Base-by-base conservation (phyloP, 371 early-diverging fungal species). In the Mortierella sp. region DNA sequence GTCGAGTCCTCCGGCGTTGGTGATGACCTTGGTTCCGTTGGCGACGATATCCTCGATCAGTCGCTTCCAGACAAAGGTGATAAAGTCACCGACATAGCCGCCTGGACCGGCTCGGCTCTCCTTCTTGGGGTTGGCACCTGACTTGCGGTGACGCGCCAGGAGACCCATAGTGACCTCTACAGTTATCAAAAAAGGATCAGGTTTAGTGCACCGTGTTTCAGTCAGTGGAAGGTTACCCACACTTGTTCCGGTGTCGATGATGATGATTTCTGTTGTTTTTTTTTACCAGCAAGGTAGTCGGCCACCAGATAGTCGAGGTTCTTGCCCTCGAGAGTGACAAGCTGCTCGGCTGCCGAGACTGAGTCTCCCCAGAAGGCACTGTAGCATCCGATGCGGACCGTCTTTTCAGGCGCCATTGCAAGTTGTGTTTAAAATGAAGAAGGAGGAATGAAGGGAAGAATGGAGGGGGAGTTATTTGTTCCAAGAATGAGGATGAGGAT, bases 161-260 rank as follows among this genome's bases (percentile, higher is more conserved):
- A 94, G 89, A 68, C 94, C 94, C 93, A 94, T 93, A 1, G 94
- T 93, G 34, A 94, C 91, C 86, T 94, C 94, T 87, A 55, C 4
- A 22, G n/a, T 70, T 31, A 24, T 48, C 10, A 29, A 43, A 47
- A 55, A 43, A 11, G 44, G 29, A 3, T 47, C 22, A 19, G 52
- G n/a, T 19, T 61, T 47, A n/a, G 24, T n/a, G 0, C n/a, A n/a
- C 40, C 65, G 31, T 53, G 43, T 66, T 14, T 66, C 48, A 66
- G 48, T 43, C 9, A 53, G 63, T 0, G 8, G 2, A 47, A 14
- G 6, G 19, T 47, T 2, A 22, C 48, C 5, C n/a, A 6, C n/a
- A 3, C n/a, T 16, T 58, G 61, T 19, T 22, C 34, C 22, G 16
- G 22, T 19, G 61, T 34, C 22, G 58, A 58, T 16, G 55, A 16